Conservation (phyloP, 2,329 filamentous ascomycete genomes). For the Parafenestella ontariensis region DNA sequence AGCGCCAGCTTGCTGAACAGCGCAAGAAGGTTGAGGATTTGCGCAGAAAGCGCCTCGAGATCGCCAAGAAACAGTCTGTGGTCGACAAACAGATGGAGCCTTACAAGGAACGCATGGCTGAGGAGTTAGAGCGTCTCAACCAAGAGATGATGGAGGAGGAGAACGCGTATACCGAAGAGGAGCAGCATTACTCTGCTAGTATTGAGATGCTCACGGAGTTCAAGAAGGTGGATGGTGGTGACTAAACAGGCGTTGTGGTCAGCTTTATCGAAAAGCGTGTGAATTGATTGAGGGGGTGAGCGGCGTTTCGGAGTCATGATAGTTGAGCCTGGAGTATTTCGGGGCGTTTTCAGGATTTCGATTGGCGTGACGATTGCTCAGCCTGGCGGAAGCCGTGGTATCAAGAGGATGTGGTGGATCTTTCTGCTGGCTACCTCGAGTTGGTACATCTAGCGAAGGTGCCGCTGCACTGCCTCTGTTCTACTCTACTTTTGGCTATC, state of each 20-base stretch:
- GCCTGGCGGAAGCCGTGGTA: constrained; percentile 1
- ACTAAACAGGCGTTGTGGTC: background rate
- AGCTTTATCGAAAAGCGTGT: background rate
- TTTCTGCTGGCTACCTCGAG: background rate
- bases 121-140: constrained; percentile 28
- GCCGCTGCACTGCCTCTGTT: background rate
- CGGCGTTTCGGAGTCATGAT: background rate
- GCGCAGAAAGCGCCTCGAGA: constrained; percentile 20
- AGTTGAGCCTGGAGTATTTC: constrained; percentile 5
- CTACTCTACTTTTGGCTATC: too few relatives aligned
- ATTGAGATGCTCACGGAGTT: constrained; percentile 27
- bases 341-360: background rate
- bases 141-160: constrained; percentile 27
- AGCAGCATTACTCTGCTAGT: constrained; percentile 18
- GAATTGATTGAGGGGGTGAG: background rate
- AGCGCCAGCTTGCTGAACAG: constrained; percentile 21
- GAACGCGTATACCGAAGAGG: constrained; percentile 18
- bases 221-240: constrained; percentile 7
- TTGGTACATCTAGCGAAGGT: background rate
- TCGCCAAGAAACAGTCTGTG: constrained; percentile 23
- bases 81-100: constrained; percentile 21
- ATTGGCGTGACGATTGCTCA: background rate
- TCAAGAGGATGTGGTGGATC: background rate
- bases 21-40: constrained; percentile 22
- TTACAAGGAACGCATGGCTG: constrained; percentile 24